A percentile compares a stretch with the other conserved stretches of the same genome.
These are phyloP conservation scores for Planoprotostelium fungivorum DNA, from an alignment of 78 protist genomes.

Conservation along the genomic window DNA sequence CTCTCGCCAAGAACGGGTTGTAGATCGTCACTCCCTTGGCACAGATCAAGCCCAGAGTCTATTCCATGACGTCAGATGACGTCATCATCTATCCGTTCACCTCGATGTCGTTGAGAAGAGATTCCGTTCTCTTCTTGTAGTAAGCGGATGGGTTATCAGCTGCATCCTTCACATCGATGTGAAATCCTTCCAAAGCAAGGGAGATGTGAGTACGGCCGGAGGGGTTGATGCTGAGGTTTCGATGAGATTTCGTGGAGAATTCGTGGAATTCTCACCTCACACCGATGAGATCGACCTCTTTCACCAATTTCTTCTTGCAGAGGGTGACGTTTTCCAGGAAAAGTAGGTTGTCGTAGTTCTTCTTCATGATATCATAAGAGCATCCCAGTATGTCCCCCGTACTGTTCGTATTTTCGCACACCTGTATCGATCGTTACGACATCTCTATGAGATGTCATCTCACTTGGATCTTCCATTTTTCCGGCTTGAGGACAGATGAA, in stretches of 20 bases:
- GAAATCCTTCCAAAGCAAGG: background rate
- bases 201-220: background rate
- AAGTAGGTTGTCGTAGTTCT: background rate
- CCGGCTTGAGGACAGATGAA: background rate
- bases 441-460: background rate
- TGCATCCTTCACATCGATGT: background rate
- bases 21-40: background rate
- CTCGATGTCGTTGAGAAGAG: background rate
- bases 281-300: background rate
- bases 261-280: background rate
- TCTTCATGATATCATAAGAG: background rate
- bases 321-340: background rate
- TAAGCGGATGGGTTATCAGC: background rate
- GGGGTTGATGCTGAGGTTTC: background rate
- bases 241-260: background rate
- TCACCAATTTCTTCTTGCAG: background rate
- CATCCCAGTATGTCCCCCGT: background rate
- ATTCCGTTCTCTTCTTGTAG: background rate
- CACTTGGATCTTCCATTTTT: background rate
- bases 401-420: background rate
- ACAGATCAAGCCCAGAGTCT: background rate
- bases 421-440: background rate
- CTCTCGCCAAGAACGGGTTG: background rate
- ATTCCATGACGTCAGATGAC: background rate
- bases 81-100: background rate